A percentile compares a stretch with the other conserved stretches of the same genome.
Conservation (phyloP, 345 rosid species). For the Ceriops decandra region DNA sequence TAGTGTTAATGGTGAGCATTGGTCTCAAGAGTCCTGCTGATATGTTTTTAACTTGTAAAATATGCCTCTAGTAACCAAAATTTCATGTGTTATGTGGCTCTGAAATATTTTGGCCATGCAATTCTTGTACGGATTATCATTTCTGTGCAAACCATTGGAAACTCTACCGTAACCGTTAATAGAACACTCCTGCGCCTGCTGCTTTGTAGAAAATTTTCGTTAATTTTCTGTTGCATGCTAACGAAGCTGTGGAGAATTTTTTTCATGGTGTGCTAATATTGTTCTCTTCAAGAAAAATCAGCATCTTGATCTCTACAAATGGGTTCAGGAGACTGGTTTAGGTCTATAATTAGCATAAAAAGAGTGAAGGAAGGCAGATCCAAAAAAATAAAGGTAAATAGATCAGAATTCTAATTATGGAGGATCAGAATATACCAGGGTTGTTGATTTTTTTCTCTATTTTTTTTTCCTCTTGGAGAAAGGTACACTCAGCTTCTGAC, state of each 20-base stretch:
- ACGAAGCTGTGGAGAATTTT: slow-evolving; percentile 1
- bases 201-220: not conserved
- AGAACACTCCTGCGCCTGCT: not conserved
- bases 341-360: slow-evolving; percentile 36
- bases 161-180: not conserved
- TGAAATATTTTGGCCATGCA: no score
- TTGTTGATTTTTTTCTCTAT: not conserved
- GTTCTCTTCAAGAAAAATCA: slow-evolving; percentile 2
- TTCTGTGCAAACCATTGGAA: no score
- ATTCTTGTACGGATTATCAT: not conserved
- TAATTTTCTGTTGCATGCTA: not conserved
- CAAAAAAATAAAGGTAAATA: slow-evolving; percentile 43
- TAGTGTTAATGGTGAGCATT: no score
- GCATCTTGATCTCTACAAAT: slow-evolving; percentile 23
- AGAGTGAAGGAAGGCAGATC: slow-evolving; percentile 39
- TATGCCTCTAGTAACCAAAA: no score
- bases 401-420: not conserved
- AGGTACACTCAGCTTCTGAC: slow-evolving; percentile 43
- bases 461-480: not conserved
- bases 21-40: no score
- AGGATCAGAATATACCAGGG: not conserved
- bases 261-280: slow-evolving; percentile 4
- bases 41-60: no score
- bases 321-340: slow-evolving; percentile 62
- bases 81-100: no score